These are phyloP conservation scores for Saturnispora serradocipensis DNA, from an alignment of 805 yeast genomes.

Conservation along the genomic window DNA sequence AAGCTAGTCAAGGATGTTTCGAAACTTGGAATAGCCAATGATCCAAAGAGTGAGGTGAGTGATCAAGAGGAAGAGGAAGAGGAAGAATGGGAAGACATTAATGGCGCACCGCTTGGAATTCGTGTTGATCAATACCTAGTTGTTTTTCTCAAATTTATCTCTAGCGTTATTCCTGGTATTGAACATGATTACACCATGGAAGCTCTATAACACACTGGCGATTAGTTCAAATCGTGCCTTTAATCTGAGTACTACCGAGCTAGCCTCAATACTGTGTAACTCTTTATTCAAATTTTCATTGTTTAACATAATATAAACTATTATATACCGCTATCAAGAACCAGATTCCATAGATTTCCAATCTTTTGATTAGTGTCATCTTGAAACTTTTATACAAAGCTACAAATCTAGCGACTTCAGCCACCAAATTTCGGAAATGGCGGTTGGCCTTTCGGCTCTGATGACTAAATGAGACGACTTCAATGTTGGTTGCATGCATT, in stretches of 20 bases:
- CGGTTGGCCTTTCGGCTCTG: no score
- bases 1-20: constrained; percentile 35
- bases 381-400: background rate
- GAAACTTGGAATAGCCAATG: constrained; percentile 38
- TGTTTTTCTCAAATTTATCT: constrained; percentile 84
- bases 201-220: constrained; percentile 42
- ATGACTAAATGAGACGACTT: no score
- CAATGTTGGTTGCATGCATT: no score
- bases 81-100: constrained; percentile 21
- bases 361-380: background rate
- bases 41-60: constrained; percentile 12
- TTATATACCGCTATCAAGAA: background rate
- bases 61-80: constrained; percentile 15
- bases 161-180: constrained; percentile 96
- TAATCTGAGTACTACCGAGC: background rate
- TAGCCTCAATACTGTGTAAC: background rate
- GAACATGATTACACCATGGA: constrained; percentile 99
- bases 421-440: background rate
- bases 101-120: constrained; percentile 31
- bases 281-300: background rate
- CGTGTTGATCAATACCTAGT: constrained; percentile 88
- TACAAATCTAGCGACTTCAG: background rate
- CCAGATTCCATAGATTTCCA: background rate
- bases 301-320: background rate
- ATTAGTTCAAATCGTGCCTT: background rate